Evolutionary conservation across 805 yeast genomes (phyloP), one percentile per base, ranked within the genome.

Genomic region (Yarrowia sp.): DNA sequence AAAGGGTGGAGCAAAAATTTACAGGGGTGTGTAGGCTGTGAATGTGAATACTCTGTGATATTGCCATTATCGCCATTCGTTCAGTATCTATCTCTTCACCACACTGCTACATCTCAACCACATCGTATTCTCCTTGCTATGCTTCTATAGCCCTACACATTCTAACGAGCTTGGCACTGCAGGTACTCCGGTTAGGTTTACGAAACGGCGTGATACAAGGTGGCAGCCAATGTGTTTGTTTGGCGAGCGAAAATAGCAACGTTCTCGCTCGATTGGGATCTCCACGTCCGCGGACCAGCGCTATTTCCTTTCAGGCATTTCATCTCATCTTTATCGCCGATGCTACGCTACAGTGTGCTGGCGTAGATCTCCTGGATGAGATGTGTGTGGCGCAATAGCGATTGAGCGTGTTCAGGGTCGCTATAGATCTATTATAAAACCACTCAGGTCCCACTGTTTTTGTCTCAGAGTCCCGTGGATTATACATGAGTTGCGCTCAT

Each of bases 161-260:
- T 48, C 53, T 48, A 17, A 39, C 53, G 53, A 33, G 53, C 53
- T 48, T 48, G 53, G 53, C 53, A 32, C 53, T 48, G 53, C 53
- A 48, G 53, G 53, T 48, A 48, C 53, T 48, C 28, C 15, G 7
- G 53, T 33, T 48, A 48, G 36, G 53, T 48, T 48, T 48, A 22
- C n/a, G 10, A 48, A 48, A 48, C 53, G 53, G 53, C 53, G 39
- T 33, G 53, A 15, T 11, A 5, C 33, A 11, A 11, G 17, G n/a
- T 35, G 18, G 28, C 39, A 15, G 53, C 28, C 39, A 32, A 1
- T 13, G 8, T 38, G 4, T 22, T 11, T 15, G 10, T 17, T 33
- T 48, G 11, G 13, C 2, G 32, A 14, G 4, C 31, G 4, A 17
- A 14, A 44, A 28, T 9, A 28, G 35, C 35, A 43, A 43, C 47